These are phyloP conservation scores for Castanea sativa DNA, from an alignment of 306 rosid genomes.

Conservation along the genomic window DNA sequence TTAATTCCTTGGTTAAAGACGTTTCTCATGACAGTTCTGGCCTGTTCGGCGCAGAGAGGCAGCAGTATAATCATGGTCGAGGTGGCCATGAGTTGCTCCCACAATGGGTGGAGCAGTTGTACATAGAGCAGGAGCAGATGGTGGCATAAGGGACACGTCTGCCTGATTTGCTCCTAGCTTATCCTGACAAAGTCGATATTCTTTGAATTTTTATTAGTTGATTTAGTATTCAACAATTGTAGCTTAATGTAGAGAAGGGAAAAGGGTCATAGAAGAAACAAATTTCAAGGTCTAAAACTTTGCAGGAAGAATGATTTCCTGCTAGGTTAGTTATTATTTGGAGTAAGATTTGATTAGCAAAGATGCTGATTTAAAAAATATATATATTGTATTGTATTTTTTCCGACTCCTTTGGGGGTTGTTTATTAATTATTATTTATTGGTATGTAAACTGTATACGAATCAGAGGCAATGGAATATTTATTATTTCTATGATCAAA, in stretches of 20 bases:
- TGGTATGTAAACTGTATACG: slow-evolving; percentile 23
- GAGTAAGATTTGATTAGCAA: slow-evolving; percentile 32
- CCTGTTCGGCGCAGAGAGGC: slow-evolving; percentile 44
- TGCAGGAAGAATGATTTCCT: slow-evolving; percentile 30
- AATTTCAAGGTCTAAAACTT: slow-evolving; percentile 37
- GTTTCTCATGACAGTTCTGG: slow-evolving; percentile 57
- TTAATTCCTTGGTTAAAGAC: slow-evolving; percentile 77
- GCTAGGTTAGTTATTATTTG: slow-evolving; percentile 34
- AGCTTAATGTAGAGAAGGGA: slow-evolving; percentile 27
- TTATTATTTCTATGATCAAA: background rate
- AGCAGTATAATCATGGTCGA: slow-evolving; percentile 50
- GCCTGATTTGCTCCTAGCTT: slow-evolving; percentile 39
- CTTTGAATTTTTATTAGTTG: slow-evolving; percentile 35
- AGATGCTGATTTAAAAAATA: slow-evolving; percentile 25
- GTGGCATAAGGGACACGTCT: slow-evolving; percentile 55
- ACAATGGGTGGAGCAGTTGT: slow-evolving; percentile 92
- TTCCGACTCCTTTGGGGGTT: slow-evolving; percentile 28
- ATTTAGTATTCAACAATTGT: slow-evolving; percentile 35
- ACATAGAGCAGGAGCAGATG: slow-evolving; percentile 88
- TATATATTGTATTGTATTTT: slow-evolving; percentile 26
- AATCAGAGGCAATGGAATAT: slow-evolving; percentile 10
- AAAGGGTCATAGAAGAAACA: slow-evolving; percentile 27
- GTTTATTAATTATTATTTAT: slow-evolving; percentile 17
- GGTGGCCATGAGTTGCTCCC: slow-evolving; percentile 61
- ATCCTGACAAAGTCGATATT: slow-evolving; percentile 52